Evolutionary conservation across 225 moss, liverwort and hornwort species (phyloP).

Genomic region (Asterella californica): DNA sequence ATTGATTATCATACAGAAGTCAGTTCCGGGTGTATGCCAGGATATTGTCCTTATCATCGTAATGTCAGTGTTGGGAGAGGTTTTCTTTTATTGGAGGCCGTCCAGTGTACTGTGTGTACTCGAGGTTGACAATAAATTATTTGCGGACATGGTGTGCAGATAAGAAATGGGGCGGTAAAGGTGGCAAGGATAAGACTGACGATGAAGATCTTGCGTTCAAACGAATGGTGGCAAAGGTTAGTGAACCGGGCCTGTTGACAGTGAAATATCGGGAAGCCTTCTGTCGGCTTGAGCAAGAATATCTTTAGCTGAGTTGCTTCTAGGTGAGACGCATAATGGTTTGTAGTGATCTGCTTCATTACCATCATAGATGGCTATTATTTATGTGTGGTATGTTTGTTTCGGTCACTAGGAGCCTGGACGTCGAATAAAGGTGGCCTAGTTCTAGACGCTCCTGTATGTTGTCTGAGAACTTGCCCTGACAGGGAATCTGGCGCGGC

Average conservation of each 20-base stretch:
- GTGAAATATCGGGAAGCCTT: neutral
- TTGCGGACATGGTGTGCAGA: conserved; percentile 42
- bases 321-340: neutral
- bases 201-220: conserved; percentile 97
- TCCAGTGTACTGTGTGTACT: neutral
- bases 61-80: neutral
- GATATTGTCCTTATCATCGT: neutral
- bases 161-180: conserved; percentile 85
- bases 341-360: too few relatives aligned
- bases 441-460: conserved; percentile 1
- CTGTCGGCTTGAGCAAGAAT: neutral
- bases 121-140: neutral
- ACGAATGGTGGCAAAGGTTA: conserved; percentile 99
- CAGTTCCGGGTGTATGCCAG: neutral
- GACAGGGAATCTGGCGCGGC: conserved; percentile 54
- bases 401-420: neutral
- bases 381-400: neutral
- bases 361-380: neutral
- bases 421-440: neutral
- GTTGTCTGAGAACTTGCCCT: conserved; percentile 58
- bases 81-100: neutral
- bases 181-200: conserved; percentile 85
- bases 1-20: too few relatives aligned
- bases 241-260: conserved; percentile 39
- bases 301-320: neutral